Percentiles rank a stretch among this genome's conserved stretches.
Conservation (phyloP, 2,329 filamentous ascomycete species). For the Phialocephala sp. region DNA sequence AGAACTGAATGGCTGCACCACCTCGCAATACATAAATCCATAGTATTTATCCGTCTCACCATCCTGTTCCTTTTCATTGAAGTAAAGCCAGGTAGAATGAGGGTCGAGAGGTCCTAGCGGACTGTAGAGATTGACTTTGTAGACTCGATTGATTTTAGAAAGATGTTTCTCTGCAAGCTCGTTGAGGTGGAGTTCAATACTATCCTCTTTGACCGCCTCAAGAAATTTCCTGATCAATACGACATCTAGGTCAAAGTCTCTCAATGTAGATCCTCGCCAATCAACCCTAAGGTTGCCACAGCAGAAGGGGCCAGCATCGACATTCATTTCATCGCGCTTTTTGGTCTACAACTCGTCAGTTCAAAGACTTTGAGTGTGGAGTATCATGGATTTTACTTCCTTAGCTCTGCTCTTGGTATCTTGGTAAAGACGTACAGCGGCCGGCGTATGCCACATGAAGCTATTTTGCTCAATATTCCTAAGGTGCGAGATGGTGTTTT, state of each 20-base stretch:
- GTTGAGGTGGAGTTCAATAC: neutral
- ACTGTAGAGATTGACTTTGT: neutral
- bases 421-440: too few species aligned
- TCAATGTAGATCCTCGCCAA: neutral
- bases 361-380: too few species aligned
- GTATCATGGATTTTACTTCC: too few species aligned
- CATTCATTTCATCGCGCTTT: neutral
- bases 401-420: too few species aligned
- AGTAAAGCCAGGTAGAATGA: constrained; percentile 1
- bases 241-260: neutral
- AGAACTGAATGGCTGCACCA: neutral
- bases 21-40: neutral
- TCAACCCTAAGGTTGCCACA: neutral
- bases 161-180: neutral
- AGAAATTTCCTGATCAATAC: neutral
- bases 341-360: neutral
- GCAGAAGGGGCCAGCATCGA: neutral
- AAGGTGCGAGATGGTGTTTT: too few species aligned
- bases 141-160: neutral
- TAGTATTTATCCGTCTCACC: neutral
- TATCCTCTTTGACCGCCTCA: neutral
- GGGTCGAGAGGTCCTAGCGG: neutral
- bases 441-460: too few species aligned
- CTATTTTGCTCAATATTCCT: too few species aligned
- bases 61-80: neutral